Percentiles rank a stretch among this genome's conserved stretches.
These are phyloP conservation scores for Daldinia grandis DNA, from an alignment of 495 filamentous ascomycete species.

Conservation along the genomic window DNA sequence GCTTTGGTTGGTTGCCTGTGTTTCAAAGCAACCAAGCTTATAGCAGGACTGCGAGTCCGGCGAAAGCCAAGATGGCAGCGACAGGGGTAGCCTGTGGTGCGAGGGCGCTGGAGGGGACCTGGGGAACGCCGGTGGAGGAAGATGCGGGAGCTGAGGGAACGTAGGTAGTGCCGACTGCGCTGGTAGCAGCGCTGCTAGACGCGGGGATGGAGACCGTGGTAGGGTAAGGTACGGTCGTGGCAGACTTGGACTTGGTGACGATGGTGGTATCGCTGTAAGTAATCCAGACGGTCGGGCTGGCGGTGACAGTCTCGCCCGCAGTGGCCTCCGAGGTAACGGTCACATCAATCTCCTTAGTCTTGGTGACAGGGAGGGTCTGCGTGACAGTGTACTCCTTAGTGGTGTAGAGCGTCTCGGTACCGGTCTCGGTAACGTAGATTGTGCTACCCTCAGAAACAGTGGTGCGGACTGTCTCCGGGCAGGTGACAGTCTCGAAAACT, in stretches of 20 bases:
- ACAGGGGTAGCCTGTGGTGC: constrained; percentile 41
- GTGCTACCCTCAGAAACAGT: constrained; percentile 54
- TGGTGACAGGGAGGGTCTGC: constrained; percentile 49
- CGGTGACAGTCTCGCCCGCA: constrained; percentile 44
- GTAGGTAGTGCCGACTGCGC: constrained; percentile 29
- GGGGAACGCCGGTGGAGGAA: constrained; percentile 13
- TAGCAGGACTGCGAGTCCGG: constrained; percentile 50
- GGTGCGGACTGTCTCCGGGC: constrained; percentile 53
- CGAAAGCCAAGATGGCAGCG: constrained; percentile 48
- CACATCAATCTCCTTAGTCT: constrained; percentile 48
- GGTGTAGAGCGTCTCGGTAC: constrained; percentile 50
- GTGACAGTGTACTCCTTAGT: constrained; percentile 47
- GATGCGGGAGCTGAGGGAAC: constrained; percentile 11
- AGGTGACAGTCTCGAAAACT: constrained; percentile 52
- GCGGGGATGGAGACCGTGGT: constrained; percentile 36
- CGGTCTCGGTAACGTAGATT: constrained; percentile 53
- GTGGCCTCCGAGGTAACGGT: constrained; percentile 47
- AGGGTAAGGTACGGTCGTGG: constrained; percentile 43
- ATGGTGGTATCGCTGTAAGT: constrained; percentile 44
- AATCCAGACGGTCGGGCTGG: constrained; percentile 42
- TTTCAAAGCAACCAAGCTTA: constrained; percentile 39
- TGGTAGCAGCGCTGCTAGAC: constrained; percentile 9
- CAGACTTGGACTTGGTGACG: constrained; percentile 31
- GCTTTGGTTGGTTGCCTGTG: not conserved
- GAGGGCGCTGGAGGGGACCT: constrained; percentile 45